Evolutionary conservation across 352 stramenopile genomes (phyloP), one percentile per base, ranked within the genome.

Genomic region (Pythium phragmitis): DNA sequence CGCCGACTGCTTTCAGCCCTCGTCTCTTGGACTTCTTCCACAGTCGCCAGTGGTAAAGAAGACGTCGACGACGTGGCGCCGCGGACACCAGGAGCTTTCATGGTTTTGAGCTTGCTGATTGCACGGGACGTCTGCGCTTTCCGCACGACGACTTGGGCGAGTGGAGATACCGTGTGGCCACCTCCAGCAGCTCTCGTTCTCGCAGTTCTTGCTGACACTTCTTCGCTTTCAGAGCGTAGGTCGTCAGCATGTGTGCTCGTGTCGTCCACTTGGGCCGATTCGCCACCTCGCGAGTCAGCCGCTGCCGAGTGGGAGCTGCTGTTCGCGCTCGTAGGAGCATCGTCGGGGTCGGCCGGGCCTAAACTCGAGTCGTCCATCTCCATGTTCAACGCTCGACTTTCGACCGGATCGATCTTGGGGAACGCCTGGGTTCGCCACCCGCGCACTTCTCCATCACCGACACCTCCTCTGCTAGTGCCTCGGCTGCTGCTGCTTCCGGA

Each of bases 71-170:
- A 46, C 0, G 41, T 46, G 4, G 45, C 34, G n/a, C 56, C 34
- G 33, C 45, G 56, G 17, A 61, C n/a, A 3, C 11, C 34, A 9
- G n/a, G 45, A 50, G 43, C 54, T 23, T 52, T 58, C 39, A 79
- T 52, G 6, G 76, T 69, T 51, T 79, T 85, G 9, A 88, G 61
- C 42, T 81, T 88, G n/a, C 70, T 73, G n/a, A 76, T 67, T 7
- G 68, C 79, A 3, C 75, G 67, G 21, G 61, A 63, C 2, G 76
- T 72, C 47, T 84, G 68, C 1, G 73, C 67, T 58, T 85, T 88
- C 2, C 75, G 68, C 39, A 75, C 30, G 7, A 88, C 63, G 11
- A 85, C 75, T 8, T 69, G 79, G 14, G 66, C 69, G 0, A 88
- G 67, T 26, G 79, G 76, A 3, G 76, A 82, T 4, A 81, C 63